Percentiles rank a stretch among this genome's conserved stretches.
phyloP scores from a whole-genome alignment of 2,329 filamentous ascomycete species.

The Microdochium paspali region DNA sequence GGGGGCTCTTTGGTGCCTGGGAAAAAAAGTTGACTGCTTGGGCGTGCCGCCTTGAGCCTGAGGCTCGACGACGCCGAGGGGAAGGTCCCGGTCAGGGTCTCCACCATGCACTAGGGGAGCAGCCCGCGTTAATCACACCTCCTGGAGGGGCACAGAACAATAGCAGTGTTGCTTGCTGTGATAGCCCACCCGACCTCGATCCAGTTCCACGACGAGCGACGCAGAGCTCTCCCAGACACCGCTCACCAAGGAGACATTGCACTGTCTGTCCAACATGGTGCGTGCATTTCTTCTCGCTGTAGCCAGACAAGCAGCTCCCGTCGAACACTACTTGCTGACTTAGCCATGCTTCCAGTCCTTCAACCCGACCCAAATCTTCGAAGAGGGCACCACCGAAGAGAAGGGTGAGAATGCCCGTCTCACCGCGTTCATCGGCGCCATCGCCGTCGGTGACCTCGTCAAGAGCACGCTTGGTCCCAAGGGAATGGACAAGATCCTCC shows the following conservation, averaged over 20 bases:
- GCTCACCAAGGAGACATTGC: not conserved
- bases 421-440: slow-evolving; percentile 95
- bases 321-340: slow-evolving; percentile 1
- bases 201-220: not conserved
- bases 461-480: slow-evolving; percentile 97
- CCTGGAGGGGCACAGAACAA: not conserved
- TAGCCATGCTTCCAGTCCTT: slow-evolving; percentile 39
- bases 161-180: not conserved
- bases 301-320: not conserved
- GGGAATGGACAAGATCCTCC: slow-evolving; percentile 98
- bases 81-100: not conserved
- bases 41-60: too few relatives aligned
- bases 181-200: not conserved
- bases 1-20: not conserved
- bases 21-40: not conserved
- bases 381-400: slow-evolving; percentile 92
- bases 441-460: slow-evolving; percentile 92
- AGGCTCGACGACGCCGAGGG: not conserved
- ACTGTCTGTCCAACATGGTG: not conserved
- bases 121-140: not conserved
- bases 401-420: slow-evolving; percentile 99
- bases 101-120: not conserved
- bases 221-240: not conserved
- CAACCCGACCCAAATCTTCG: slow-evolving; percentile 96
- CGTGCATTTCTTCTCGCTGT: not conserved